Percentiles rank a stretch among this genome's conserved stretches.
phyloP scores from a whole-genome alignment of 2,329 filamentous ascomycete species.

The Fusarium irregulare region DNA sequence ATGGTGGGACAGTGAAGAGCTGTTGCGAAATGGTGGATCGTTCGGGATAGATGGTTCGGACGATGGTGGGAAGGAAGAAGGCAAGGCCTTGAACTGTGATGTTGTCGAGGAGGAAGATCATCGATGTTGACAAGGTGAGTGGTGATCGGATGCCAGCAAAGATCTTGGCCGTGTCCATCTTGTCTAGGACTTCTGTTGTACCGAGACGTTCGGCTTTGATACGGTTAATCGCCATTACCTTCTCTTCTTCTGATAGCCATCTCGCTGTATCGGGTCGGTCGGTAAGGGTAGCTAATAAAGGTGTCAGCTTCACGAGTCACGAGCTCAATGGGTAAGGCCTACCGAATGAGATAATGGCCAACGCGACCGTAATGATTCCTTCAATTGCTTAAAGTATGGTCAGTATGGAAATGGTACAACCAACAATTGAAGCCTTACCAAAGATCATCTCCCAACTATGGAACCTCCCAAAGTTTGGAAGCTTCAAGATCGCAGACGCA shows the following conservation, averaged over 20 bases:
- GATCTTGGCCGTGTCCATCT: slow-evolving; percentile 69
- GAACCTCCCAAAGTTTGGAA: slow-evolving; percentile 66
- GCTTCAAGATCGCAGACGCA: slow-evolving; percentile 69
- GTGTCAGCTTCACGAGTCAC: background rate
- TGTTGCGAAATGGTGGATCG: slow-evolving; percentile 70
- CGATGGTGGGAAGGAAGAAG: slow-evolving; percentile 79
- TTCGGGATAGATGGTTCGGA: slow-evolving; percentile 73
- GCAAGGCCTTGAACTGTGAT: slow-evolving; percentile 78
- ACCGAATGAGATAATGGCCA: slow-evolving; percentile 60
- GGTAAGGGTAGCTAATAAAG: slow-evolving; percentile 65
- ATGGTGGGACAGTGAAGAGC: slow-evolving; percentile 77
- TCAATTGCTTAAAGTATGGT: slow-evolving; percentile 62
- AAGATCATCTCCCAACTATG: slow-evolving; percentile 77
- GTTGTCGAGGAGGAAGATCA: slow-evolving; percentile 73
- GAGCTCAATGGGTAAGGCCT: fast-evolving
- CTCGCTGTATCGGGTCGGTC: slow-evolving; percentile 72
- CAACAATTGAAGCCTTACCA: background rate
- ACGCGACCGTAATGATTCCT: slow-evolving; percentile 66
- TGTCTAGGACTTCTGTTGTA: slow-evolving; percentile 66
- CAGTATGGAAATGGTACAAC: fast-evolving
- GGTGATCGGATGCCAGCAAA: slow-evolving; percentile 73
- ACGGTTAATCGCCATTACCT: slow-evolving; percentile 69
- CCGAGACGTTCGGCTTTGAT: slow-evolving; percentile 69
- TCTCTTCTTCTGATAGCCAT: slow-evolving; percentile 74
- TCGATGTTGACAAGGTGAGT: slow-evolving; percentile 59